These are phyloP conservation scores for Alopecurus myosuroides DNA, from an alignment of 176 grass and related monocot species.

Conservation along the genomic window DNA sequence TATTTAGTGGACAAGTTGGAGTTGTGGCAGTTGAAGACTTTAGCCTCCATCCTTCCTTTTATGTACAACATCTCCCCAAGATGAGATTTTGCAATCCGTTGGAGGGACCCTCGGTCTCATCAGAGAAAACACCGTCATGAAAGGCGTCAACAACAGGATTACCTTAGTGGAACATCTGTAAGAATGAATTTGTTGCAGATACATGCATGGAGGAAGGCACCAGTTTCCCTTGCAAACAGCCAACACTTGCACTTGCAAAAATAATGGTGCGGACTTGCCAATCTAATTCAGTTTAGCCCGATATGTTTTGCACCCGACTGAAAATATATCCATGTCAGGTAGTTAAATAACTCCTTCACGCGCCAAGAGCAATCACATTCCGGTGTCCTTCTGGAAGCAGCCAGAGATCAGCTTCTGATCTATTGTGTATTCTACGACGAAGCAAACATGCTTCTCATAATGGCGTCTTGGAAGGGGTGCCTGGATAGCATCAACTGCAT, in stretches of 20 bases:
- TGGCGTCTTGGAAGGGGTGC: slow-evolving; percentile 76
- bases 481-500: slow-evolving; percentile 25
- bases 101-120: not conserved
- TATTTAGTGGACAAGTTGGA: not conserved
- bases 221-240: not conserved
- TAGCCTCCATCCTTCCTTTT: no score
- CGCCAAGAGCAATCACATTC: not conserved
- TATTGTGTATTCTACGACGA: not conserved
- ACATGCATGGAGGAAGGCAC: not conserved
- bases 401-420: not conserved
- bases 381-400: no score
- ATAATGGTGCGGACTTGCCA: not conserved
- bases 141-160: not conserved
- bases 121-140: not conserved
- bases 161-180: not conserved
- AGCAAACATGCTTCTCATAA: slow-evolving; percentile 49
- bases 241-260: not conserved
- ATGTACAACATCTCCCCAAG: not conserved
- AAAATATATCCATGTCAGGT: not conserved
- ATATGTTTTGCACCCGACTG: not conserved
- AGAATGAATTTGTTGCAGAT: not conserved
- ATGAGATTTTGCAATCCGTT: not conserved
- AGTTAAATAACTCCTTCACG: not conserved
- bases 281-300: not conserved
- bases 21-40: not conserved